Percentiles rank a stretch among this genome's conserved stretches.
Evolutionary conservation across 1,284 basidiomycete genomes (phyloP).

Genomic region (Naganishia albida): DNA sequence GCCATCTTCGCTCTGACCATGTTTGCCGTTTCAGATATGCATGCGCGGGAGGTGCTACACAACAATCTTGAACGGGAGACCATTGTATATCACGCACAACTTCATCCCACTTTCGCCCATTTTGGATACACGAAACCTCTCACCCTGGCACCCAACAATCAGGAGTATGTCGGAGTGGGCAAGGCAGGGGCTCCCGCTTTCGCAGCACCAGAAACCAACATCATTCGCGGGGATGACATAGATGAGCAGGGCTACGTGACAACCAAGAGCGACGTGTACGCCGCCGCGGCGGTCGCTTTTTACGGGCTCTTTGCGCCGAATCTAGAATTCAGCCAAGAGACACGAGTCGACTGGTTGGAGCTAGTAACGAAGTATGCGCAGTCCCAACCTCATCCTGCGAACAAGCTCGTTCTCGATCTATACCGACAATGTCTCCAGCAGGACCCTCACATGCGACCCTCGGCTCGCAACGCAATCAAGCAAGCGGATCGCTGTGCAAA

Average conservation of each 20-base stretch:
- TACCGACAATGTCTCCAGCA: background rate
- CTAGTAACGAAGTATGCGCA: background rate
- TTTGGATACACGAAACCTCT: background rate
- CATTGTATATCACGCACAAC: background rate
- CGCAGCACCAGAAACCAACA: background rate
- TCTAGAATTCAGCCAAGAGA: background rate
- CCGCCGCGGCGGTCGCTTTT: background rate
- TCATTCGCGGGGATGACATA: background rate
- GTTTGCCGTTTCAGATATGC: background rate
- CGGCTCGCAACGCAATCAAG: background rate
- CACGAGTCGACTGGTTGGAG: background rate
- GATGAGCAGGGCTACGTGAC: background rate
- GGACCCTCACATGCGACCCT: background rate
- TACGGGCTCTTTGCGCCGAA: background rate
- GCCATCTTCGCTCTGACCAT: conserved; percentile 1
- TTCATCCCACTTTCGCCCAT: background rate
- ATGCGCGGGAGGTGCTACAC: background rate
- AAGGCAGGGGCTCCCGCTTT: background rate
- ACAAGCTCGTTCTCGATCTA: background rate
- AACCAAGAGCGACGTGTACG: background rate
- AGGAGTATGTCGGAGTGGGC: background rate
- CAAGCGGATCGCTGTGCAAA: background rate
- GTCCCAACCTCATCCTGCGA: background rate
- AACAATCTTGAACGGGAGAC: background rate
- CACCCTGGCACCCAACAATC: background rate